Evolutionary conservation across 2,329 filamentous ascomycete species (phyloP), one percentile per base, ranked within the genome.

Genomic region (Colletotrichum higginsianum): DNA sequence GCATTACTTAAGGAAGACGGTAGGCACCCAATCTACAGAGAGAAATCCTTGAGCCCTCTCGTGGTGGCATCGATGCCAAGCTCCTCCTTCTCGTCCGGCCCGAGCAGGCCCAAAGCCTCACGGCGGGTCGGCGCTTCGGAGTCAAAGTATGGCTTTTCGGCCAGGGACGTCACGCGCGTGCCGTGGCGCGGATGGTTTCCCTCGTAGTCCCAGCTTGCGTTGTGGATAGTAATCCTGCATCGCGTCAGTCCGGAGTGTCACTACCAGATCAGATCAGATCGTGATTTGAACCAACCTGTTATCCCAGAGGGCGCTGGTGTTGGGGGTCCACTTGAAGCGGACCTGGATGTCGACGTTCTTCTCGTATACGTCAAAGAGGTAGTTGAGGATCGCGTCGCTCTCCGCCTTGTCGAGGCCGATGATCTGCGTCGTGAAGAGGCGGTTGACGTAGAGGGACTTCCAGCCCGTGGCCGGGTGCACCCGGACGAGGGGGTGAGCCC

Each of bases 401-500:
- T 94, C 92, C 0, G 85, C 89, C 71, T 88, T 88, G 75, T 94
- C 91, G 0, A 94, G 79, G 0, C 92, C 92, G 0, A 94, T 88
- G 58, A 94, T 94, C 0, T 87, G 84, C 7, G 87, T 86, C 0
- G 92, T 94, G 87, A 94, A 91, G 2, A 89, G 84, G 3, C 91
- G 86, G 78, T 94, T 94, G 0, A 94, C 92, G 84, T 87, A 94
- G 0, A 94, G 84, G 0, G 90, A 86, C 79, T 93, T 94, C 92
- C 92, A 94, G 0, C 92, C 92, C 0, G 92, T 94, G 0, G 89
- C 91, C 0, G 92, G 92, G 77, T 94, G 92, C 0, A 92, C 89
- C 3, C 92, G 86, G 2, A 94, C 92, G 12, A 94, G 79, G 0
- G 92, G 91, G 77, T 94, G 92, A 12, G 86, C 83, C 8, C 92